These are phyloP conservation scores for barrel medic (Medicago truncatula) DNA, from an alignment of 306 rosid species.

Conservation along the genomic window DNA sequence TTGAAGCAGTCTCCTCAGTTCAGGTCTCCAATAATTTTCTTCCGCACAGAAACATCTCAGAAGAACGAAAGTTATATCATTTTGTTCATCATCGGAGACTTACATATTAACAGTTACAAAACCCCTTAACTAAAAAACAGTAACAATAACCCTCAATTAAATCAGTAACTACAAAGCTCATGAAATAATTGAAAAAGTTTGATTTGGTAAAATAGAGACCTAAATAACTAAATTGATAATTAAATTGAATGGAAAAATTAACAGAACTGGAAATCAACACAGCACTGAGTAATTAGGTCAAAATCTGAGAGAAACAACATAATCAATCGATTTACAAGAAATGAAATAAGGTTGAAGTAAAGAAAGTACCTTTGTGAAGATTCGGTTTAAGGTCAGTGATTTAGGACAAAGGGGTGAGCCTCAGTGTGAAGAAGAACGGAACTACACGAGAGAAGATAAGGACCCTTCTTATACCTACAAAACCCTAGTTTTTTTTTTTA, in stretches of 20 bases:
- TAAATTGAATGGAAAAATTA: neutral
- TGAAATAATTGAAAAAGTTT: neutral
- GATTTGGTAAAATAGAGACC: neutral
- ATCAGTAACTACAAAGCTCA: neutral
- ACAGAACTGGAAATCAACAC: neutral
- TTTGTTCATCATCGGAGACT: constrained; percentile 60
- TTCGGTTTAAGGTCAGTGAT: constrained; percentile 32
- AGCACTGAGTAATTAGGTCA: neutral
- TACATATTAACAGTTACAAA: neutral
- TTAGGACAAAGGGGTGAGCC: constrained; percentile 7
- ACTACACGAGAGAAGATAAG: constrained; percentile 20
- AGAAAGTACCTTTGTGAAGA: constrained; percentile 41
- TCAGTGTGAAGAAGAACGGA: constrained; percentile 38
- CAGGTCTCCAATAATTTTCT: constrained; percentile 74
- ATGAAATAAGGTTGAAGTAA: neutral
- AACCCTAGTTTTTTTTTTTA: constrained; percentile 40
- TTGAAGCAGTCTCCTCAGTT: constrained; percentile 71
- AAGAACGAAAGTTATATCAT: constrained; percentile 63
- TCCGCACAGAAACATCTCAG: constrained; percentile 63
- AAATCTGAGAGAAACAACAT: neutral
- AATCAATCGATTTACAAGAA: neutral
- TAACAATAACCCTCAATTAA: neutral
- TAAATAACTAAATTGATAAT: neutral
- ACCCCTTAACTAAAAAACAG: no score
- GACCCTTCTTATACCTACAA: constrained; percentile 44